These are phyloP conservation scores for Aspergillus sp. DNA, from an alignment of 2,329 filamentous ascomycete species.

Conservation along the genomic window DNA sequence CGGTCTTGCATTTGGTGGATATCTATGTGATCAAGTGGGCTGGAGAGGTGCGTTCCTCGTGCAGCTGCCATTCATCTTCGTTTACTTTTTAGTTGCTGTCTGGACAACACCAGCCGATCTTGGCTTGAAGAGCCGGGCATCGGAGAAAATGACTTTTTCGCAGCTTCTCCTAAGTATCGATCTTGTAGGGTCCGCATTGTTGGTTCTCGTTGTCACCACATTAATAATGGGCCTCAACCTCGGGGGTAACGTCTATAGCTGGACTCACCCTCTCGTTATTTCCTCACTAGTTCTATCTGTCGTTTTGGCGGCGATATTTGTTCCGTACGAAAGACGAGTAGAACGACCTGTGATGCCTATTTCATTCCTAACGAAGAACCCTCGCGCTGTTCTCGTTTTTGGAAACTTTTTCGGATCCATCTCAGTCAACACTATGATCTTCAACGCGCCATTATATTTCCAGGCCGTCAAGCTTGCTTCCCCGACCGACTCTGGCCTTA, in stretches of 20 bases:
- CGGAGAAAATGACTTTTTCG: slow-evolving; percentile 39
- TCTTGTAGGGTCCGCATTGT: slow-evolving; percentile 48
- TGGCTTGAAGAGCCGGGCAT: slow-evolving; percentile 45
- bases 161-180: slow-evolving; percentile 52
- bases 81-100: slow-evolving; percentile 44
- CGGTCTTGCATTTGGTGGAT: slow-evolving; percentile 40
- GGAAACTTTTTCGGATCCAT: slow-evolving; percentile 53
- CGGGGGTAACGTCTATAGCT: slow-evolving; percentile 53
- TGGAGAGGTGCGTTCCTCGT: slow-evolving; percentile 48
- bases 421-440: slow-evolving; percentile 59
- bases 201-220: slow-evolving; percentile 48
- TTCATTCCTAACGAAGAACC: slow-evolving; percentile 46
- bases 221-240: slow-evolving; percentile 54
- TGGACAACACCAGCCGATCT: slow-evolving; percentile 46
- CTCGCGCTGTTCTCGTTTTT: slow-evolving; percentile 51
- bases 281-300: slow-evolving; percentile 44
- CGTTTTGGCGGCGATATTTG: slow-evolving; percentile 39
- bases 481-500: slow-evolving; percentile 70
- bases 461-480: slow-evolving; percentile 70
- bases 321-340: slow-evolving; percentile 44
- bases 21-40: slow-evolving; percentile 40
- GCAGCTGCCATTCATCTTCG: slow-evolving; percentile 51
- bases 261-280: slow-evolving; percentile 52
- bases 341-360: slow-evolving; percentile 53
- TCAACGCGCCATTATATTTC: slow-evolving; percentile 74